Percentiles rank a stretch among this genome's conserved stretches.
Conservation (phyloP, 768 basidiomycete genomes). For the Trametes punicea region DNA sequence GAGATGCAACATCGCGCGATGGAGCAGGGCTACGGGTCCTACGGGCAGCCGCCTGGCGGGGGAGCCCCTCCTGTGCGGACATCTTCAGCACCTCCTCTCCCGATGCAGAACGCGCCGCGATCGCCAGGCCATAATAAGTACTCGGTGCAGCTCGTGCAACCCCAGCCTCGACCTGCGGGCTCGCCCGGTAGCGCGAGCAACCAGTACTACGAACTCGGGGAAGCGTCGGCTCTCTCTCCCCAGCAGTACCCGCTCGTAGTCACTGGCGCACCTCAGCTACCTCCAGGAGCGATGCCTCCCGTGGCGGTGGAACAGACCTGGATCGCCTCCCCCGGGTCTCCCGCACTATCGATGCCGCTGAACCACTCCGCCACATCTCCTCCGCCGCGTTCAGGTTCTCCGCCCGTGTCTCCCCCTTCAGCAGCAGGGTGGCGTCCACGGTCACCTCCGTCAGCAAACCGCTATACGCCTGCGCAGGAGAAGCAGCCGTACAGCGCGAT, state of each 20-base stretch:
- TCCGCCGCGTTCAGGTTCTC: constrained; percentile 30
- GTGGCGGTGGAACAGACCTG: constrained; percentile 32
- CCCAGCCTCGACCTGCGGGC: constrained; percentile 33
- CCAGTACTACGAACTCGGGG: constrained; percentile 33
- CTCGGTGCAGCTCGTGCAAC: constrained; percentile 26
- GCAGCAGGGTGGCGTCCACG: constrained; percentile 42
- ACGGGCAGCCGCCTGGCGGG: constrained; percentile 16
- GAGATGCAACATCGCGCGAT: constrained; percentile 93
- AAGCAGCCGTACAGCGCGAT: constrained; percentile 24
- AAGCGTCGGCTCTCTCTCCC: constrained; percentile 31
- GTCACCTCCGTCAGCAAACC: constrained; percentile 50
- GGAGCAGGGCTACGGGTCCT: constrained; percentile 74
- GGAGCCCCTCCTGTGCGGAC: constrained; percentile 12
- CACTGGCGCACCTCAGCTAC: constrained; percentile 41
- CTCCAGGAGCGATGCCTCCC: constrained; percentile 65
- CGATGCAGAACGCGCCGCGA: constrained; percentile 13
- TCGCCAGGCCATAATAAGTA: constrained; percentile 14
- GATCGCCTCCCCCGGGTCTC: constrained; percentile 32
- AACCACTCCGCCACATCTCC: constrained; percentile 34
- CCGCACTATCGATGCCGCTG: constrained; percentile 24
- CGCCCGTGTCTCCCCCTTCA: constrained; percentile 29
- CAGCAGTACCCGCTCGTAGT: constrained; percentile 26
- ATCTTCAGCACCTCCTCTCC: constrained; percentile 26
- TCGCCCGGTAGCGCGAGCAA: constrained; percentile 15
- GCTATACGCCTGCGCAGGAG: constrained; percentile 34